Conservation (phyloP, 2,329 filamentous ascomycete genomes). For the Bipolaris sorokiniana region DNA sequence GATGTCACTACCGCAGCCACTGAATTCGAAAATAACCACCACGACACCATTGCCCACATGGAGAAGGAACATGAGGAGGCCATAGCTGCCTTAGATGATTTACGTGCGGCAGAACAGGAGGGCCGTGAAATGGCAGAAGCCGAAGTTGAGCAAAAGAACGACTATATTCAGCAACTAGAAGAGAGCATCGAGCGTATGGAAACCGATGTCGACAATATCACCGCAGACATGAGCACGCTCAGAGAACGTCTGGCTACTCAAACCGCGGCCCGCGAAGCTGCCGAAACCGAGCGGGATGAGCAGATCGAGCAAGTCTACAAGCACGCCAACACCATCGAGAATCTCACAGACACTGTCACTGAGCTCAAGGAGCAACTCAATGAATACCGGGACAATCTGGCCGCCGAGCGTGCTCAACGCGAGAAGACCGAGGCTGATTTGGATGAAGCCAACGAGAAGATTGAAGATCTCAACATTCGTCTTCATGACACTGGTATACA, state of each 20-base stretch:
- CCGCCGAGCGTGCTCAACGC: constrained; percentile 52
- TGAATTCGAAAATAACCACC: constrained; percentile 50
- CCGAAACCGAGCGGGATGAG: constrained; percentile 49
- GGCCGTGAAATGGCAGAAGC: constrained; percentile 49
- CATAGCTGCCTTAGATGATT: constrained; percentile 46
- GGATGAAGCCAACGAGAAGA: constrained; percentile 50
- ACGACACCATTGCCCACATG: constrained; percentile 45
- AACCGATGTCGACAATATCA: constrained; percentile 43
- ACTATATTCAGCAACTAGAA: constrained; percentile 50
- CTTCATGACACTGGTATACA: constrained; percentile 52
- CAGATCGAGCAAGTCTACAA: constrained; percentile 45
- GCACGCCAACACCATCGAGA: constrained; percentile 44
- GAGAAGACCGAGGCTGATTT: constrained; percentile 53
- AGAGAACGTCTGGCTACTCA: constrained; percentile 46
- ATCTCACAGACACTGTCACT: constrained; percentile 41
- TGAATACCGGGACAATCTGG: constrained; percentile 46
- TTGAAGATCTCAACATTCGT: constrained; percentile 50
- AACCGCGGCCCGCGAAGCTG: constrained; percentile 37
- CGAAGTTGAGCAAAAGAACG: constrained; percentile 48
- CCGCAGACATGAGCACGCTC: constrained; percentile 41
- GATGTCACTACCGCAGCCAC: constrained; percentile 47
- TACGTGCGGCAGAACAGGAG: constrained; percentile 47
- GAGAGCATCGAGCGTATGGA: constrained; percentile 47
- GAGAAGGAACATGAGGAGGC: constrained; percentile 48
- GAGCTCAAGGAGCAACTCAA: constrained; percentile 50